A percentile compares a stretch with the other conserved stretches of the same genome.
These are phyloP conservation scores for Globisporangium spiculum DNA, from an alignment of 352 stramenopile genomes.

Conservation along the genomic window DNA sequence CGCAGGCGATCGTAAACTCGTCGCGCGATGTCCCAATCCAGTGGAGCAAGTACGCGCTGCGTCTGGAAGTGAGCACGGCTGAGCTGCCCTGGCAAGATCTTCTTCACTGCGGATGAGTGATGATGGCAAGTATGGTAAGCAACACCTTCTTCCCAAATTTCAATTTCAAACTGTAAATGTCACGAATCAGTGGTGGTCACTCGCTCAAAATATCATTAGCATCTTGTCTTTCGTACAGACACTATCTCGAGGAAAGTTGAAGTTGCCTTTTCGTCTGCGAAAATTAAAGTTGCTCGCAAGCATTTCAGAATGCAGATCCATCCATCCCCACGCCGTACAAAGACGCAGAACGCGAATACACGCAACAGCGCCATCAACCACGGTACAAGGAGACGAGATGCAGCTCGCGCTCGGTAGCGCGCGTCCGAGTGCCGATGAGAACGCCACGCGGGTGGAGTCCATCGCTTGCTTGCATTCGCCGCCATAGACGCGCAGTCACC, in stretches of 20 bases:
- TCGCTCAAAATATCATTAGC: not conserved
- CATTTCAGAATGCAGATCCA: not conserved
- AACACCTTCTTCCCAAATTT: too few relatives aligned
- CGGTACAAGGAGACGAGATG: not conserved
- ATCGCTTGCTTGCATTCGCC: not conserved
- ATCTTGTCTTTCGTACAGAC: not conserved
- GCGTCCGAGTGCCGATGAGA: not conserved
- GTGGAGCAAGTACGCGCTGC: not conserved
- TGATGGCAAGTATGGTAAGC: not conserved
- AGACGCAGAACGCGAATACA: not conserved
- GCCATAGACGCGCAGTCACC: not conserved
- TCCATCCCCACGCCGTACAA: not conserved
- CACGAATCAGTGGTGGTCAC: not conserved
- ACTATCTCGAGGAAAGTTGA: not conserved
- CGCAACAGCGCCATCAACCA: not conserved
- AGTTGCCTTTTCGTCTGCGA: not conserved
- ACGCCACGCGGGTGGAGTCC: not conserved
- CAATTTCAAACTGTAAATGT: not conserved
- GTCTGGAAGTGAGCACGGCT: not conserved
- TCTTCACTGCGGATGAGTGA: slow-evolving; percentile 5
- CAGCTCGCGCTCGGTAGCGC: not conserved
- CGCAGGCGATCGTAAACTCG: not conserved
- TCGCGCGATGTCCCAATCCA: not conserved
- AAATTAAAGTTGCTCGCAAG: too few relatives aligned
- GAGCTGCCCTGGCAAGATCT: slow-evolving; percentile 5